phyloP scores from a whole-genome alignment of 441 rosid genomes.

The Bocquillonia castaneifolia region DNA sequence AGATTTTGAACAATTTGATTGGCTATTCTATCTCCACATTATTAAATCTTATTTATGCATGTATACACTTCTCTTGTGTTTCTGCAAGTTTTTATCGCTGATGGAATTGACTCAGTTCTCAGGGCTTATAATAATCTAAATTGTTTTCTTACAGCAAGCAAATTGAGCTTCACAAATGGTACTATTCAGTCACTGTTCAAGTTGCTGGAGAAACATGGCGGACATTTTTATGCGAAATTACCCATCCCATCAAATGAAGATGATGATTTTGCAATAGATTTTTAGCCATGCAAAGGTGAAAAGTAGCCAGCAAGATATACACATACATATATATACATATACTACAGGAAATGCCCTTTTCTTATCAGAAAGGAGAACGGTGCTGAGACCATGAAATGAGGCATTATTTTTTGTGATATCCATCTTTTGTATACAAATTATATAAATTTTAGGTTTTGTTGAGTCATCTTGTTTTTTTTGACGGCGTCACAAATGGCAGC shows the following conservation, averaged over 20 bases:
- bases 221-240: conserved; percentile 1
- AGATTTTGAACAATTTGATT: too few relatives aligned
- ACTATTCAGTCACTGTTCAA: conserved; percentile 18
- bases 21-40: too few relatives aligned
- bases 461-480: conserved; percentile 14
- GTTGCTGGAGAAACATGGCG: conserved; percentile 25
- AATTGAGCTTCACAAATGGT: conserved; percentile 28
- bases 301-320: conserved; percentile 17
- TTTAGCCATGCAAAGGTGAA: conserved; percentile 13
- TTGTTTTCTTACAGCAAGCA: conserved; percentile 33
- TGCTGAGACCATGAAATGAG: conserved; percentile 21
- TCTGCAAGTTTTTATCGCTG: background rate
- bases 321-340: conserved; percentile 5
- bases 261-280: conserved; percentile 19
- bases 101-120: too few relatives aligned
- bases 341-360: conserved; percentile 19
- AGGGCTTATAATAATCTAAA: background rate
- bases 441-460: conserved; percentile 25
- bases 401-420: conserved; percentile 30
- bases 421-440: conserved; percentile 24
- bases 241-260: conserved; percentile 19
- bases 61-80: too few relatives aligned
- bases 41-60: too few relatives aligned
- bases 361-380: conserved; percentile 21
- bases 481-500: conserved; percentile 18